Evolutionary conservation across 2,329 filamentous ascomycete species (phyloP), one percentile per base, ranked within the genome.

Genomic region (Colletotrichum sp.): DNA sequence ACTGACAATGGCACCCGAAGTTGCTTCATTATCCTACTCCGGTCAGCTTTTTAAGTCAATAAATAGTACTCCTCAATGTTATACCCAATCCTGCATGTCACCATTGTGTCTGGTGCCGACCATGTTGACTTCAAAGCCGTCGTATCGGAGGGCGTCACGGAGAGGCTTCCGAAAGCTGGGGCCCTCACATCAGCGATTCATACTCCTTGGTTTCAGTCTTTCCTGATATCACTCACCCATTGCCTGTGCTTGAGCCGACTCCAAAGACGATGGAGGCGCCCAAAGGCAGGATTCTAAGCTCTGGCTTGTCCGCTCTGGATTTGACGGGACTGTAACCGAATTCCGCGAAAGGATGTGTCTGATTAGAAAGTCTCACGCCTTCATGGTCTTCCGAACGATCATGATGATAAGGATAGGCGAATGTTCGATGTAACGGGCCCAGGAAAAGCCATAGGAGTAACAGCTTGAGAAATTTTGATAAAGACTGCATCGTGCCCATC

Each of bases 251-350:
- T 24, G 69, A 72, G 28, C 62, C 60, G 26, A 66, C 69, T 1
- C 62, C 69, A 28, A 28, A 57, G 13, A 72, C 69, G 32, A 72
- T 72, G 8, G 60, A 72, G 22, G 69, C 69, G 32, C 69, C 69
- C 24, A 72, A 48, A 5, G 69, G 16, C 60, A 72, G 26, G 63
- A 72, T 72, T 12, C 69, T 26, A 28, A 72, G 62, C 36, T 44
- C 39, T 6, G 26, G 30, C 26, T 68, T 68, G 65, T 68, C 65
- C 16, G 26, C 44, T 48, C 44, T 22, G n/a, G 44, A 48, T 22
- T 6, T 12, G 44, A 48, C 18, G 9, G 10, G 18, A 48, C 44
- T 48, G 18, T 22, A 48, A 12, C 44, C 44, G 44, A 22, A 48
- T 2, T 22, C n/a, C 18, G 44, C 44, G 10, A 48, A 48, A 48